Evolutionary conservation across 768 basidiomycete genomes (phyloP), one percentile per base, ranked within the genome.

Genomic region (Gloeopeniophorella convolvens): DNA sequence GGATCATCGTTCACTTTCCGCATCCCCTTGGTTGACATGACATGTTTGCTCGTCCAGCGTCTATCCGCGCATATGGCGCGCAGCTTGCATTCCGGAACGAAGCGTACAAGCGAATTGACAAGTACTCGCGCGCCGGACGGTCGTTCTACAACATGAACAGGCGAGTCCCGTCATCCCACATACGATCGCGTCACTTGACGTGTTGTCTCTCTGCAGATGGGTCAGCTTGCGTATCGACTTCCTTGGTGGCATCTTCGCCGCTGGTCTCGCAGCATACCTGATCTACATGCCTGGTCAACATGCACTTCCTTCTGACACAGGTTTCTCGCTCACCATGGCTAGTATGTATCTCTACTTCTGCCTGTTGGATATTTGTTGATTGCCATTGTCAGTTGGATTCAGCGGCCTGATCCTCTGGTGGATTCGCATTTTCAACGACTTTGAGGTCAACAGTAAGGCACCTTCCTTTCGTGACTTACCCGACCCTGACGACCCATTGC

Each of bases 41-140:
- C 10, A n/a, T 11, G 1, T n/a, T 26, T 21, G 3, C 8, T 15
- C 12, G 56, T 26, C 13, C 60, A 70, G 62, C 66, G 4, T 75
- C 76, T 2, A 78, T 82, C 32, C 69, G 79, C 8, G 79, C 79
- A 1, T 82, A 78, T 54, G 73, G 75, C 13, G 77, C 77, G 9
- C 70, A 80, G 56, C 64, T 67, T 4, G 59, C 65, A 5, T 76
- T 68, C 62, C 71, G 61, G 48, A 42, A 27, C 47, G 70, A 78
- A 54, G 72, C 76, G 5, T 59, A 73, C 41, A 54, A 60, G 26
- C 67, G 75, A 4, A 74, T 80, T 18, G 72, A 82, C 57, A 66
- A 65, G 31, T 82, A 75, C 55, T 64, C 66, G n/a, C 65, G 68
- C 31, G 60, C 70, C 0, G 69, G 66, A 3, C 58, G 72, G 16